phyloP scores from a whole-genome alignment of 1,139 yeast genomes.

The Taphrina wiesneri region DNA sequence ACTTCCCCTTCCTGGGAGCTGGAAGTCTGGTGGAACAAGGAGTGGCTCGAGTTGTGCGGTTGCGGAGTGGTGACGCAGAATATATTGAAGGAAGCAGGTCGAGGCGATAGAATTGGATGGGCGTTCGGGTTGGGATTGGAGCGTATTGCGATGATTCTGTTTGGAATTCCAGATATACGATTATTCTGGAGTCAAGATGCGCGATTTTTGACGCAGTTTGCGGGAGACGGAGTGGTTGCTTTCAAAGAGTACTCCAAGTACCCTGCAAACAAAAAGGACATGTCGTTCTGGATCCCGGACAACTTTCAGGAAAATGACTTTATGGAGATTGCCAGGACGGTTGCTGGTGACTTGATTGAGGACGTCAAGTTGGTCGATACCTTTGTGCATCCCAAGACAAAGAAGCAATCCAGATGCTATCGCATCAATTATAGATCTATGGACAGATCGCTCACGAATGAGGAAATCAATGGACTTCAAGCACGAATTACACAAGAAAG shows the following conservation, averaged over 20 bases:
- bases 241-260: constrained; percentile 89
- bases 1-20: constrained; percentile 98
- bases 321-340: constrained; percentile 82
- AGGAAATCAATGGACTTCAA: constrained; percentile 74
- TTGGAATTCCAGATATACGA: constrained; percentile 93
- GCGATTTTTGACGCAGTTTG: constrained; percentile 73
- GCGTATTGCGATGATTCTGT: constrained; percentile 90
- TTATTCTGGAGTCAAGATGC: constrained; percentile 87
- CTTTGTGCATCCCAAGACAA: constrained; percentile 81
- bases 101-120: constrained; percentile 70
- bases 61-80: constrained; percentile 86
- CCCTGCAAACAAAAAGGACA: constrained; percentile 83
- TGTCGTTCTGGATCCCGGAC: constrained; percentile 76
- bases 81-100: constrained; percentile 71
- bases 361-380: constrained; percentile 73
- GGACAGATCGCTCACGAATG: constrained; percentile 86
- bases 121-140: constrained; percentile 97
- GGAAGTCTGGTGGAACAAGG: constrained; percentile 98
- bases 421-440: constrained; percentile 90
- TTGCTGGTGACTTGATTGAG: constrained; percentile 87
- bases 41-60: constrained; percentile 97
- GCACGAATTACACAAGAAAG: constrained; percentile 53
- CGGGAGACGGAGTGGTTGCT: constrained; percentile 61
- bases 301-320: constrained; percentile 80
- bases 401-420: constrained; percentile 76